Percentiles rank a stretch among this genome's conserved stretches.
phyloP scores from a whole-genome alignment of 257 asterid genomes.

The Solanum clarkiae region DNA sequence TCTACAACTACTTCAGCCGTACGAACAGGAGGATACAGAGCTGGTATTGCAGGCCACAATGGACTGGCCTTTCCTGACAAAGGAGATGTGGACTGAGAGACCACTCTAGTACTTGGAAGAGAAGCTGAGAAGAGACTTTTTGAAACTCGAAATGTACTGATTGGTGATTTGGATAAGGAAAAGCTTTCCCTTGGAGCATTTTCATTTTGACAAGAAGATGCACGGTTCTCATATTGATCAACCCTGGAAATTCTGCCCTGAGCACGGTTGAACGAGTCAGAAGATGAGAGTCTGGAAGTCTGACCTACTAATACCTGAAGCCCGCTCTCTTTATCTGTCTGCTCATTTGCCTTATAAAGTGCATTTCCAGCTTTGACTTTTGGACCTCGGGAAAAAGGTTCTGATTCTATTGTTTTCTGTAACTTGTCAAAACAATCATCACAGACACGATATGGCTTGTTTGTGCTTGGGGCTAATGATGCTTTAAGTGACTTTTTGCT shows the following conservation, averaged over 20 bases:
- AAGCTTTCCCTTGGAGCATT: slow-evolving; percentile 33
- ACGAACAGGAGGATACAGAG: slow-evolving; percentile 15
- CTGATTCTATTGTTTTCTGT: slow-evolving; percentile 34
- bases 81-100: slow-evolving; percentile 54
- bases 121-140: slow-evolving; percentile 26
- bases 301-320: slow-evolving; percentile 17
- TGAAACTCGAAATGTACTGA: slow-evolving; percentile 22
- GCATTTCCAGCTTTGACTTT: slow-evolving; percentile 23
- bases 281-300: slow-evolving; percentile 43
- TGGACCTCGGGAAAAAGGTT: slow-evolving; percentile 19
- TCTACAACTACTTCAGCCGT: slow-evolving; percentile 28
- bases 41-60: slow-evolving; percentile 16
- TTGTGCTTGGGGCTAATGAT: slow-evolving; percentile 64
- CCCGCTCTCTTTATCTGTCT: slow-evolving; percentile 26
- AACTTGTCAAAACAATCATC: slow-evolving; percentile 71
- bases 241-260: slow-evolving; percentile 23
- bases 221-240: slow-evolving; percentile 22
- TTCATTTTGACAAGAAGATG: slow-evolving; percentile 33
- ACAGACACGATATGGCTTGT: slow-evolving; percentile 86
- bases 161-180: slow-evolving; percentile 39
- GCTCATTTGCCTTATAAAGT: slow-evolving; percentile 22
- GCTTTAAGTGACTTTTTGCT: slow-evolving; percentile 54
- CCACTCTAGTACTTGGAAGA: slow-evolving; percentile 34
- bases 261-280: slow-evolving; percentile 44
- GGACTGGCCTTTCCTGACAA: slow-evolving; percentile 30